phyloP scores from a whole-genome alignment of 768 basidiomycete species.

The Thelephora aurantiotincta region DNA sequence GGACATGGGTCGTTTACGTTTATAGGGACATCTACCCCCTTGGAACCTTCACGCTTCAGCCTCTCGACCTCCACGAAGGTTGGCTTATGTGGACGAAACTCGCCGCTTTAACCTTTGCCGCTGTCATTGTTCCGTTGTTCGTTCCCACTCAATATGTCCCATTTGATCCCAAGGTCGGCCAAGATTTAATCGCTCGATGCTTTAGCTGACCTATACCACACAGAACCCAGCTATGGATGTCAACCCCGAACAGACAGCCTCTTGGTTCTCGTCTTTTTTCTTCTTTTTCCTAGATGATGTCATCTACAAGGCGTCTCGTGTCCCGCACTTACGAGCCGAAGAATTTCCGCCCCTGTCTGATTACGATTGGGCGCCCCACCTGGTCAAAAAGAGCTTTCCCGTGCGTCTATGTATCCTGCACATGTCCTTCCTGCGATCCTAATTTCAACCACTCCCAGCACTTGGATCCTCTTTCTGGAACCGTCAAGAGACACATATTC shows the following conservation, averaged over 20 bases:
- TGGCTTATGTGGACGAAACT: constrained; percentile 24
- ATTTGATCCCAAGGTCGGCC: constrained; percentile 20
- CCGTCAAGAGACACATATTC: constrained; percentile 20
- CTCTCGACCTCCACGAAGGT: constrained; percentile 20
- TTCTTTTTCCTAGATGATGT: constrained; percentile 26
- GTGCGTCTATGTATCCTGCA: constrained; percentile 17
- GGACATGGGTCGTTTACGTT: constrained; percentile 19
- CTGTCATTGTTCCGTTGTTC: constrained; percentile 22
- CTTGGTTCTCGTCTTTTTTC: constrained; percentile 23
- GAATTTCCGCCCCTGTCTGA: constrained; percentile 22
- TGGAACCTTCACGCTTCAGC: constrained; percentile 17
- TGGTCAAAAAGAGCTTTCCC: constrained; percentile 13
- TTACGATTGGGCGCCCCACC: constrained; percentile 14
- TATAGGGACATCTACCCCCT: constrained; percentile 27
- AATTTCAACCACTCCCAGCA: constrained; percentile 7
- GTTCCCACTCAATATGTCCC: constrained; percentile 26
- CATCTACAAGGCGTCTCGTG: constrained; percentile 17
- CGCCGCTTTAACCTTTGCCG: constrained; percentile 20
- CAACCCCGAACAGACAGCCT: constrained; percentile 32
- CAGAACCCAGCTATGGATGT: constrained; percentile 11
- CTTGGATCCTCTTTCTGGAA: constrained; percentile 22
- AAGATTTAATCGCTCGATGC: neutral
- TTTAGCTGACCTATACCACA: neutral
- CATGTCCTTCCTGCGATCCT: neutral
- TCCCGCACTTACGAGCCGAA: constrained; percentile 18